These are phyloP conservation scores for Infundibulicybe gibba DNA, from an alignment of 768 basidiomycete species.

Conservation along the genomic window DNA sequence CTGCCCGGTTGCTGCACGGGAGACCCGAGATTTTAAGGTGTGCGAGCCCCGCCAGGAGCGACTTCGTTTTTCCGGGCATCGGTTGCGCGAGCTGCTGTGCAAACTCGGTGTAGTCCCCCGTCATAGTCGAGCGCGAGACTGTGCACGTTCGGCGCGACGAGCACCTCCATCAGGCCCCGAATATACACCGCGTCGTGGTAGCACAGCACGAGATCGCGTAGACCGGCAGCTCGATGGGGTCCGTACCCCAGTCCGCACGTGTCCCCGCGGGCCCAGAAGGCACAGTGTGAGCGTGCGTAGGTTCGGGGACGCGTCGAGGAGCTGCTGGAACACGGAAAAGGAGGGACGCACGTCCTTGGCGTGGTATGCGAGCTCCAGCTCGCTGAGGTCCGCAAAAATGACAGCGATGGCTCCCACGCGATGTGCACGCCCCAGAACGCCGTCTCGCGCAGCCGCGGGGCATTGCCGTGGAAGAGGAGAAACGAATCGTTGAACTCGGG, in stretches of 20 bases:
- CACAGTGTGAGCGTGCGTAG: constrained; percentile 50
- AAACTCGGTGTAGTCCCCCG: constrained; percentile 47
- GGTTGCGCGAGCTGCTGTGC: constrained; percentile 38
- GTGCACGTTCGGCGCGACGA: constrained; percentile 35
- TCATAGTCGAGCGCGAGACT: constrained; percentile 55
- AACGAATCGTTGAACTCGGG: constrained; percentile 35
- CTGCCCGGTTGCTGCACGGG: constrained; percentile 30
- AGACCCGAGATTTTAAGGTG: constrained; percentile 51
- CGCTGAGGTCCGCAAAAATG: constrained; percentile 42
- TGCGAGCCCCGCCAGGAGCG: constrained; percentile 45
- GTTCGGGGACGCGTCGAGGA: constrained; percentile 50
- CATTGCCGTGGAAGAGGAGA: constrained; percentile 49
- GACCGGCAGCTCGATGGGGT: constrained; percentile 34
- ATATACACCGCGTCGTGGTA: constrained; percentile 37
- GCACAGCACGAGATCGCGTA: constrained; percentile 33
- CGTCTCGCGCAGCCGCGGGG: constrained; percentile 46
- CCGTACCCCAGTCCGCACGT: constrained; percentile 28
- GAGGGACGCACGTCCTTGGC: constrained; percentile 59
- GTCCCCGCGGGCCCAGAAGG: constrained; percentile 53
- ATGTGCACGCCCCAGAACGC: constrained; percentile 70
- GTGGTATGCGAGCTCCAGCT: constrained; percentile 63
- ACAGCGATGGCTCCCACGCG: constrained; percentile 51
- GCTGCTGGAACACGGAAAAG: constrained; percentile 46
- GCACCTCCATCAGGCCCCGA: constrained; percentile 30
- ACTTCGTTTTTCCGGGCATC: constrained; percentile 32